These are phyloP conservation scores for Lepidopterella palustris DNA, from an alignment of 495 filamentous ascomycete genomes.

Conservation along the genomic window DNA sequence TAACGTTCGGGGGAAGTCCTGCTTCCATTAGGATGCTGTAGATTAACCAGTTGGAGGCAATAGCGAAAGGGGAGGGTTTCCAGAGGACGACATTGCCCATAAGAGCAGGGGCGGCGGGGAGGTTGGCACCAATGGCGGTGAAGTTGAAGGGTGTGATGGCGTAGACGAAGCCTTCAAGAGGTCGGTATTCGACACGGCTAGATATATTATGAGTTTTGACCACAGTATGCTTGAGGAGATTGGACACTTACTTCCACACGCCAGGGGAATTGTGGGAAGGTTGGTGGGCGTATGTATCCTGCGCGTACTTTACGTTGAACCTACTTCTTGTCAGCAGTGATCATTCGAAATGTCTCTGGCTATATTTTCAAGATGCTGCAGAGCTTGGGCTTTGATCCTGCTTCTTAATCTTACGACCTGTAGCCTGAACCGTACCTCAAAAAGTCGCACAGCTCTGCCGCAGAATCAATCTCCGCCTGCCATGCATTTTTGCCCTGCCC, in stretches of 20 bases:
- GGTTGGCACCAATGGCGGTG: slow-evolving; percentile 40
- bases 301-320: slow-evolving; percentile 45
- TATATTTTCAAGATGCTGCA: too few relatives aligned
- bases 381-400: too few relatives aligned
- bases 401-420: not conserved
- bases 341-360: too few relatives aligned
- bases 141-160: slow-evolving; percentile 43
- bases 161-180: slow-evolving; percentile 42
- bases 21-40: slow-evolving; percentile 39
- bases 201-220: slow-evolving; percentile 7
- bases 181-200: slow-evolving; percentile 39
- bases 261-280: slow-evolving; percentile 37
- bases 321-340: slow-evolving; percentile 25
- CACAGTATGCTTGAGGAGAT: not conserved
- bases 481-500: slow-evolving; percentile 95
- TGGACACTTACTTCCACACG: slow-evolving; percentile 36
- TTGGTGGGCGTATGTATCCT: slow-evolving; percentile 38
- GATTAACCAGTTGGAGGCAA: slow-evolving; percentile 39
- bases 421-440: slow-evolving; percentile 42
- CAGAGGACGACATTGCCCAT: slow-evolving; percentile 43
- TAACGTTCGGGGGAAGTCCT: slow-evolving; percentile 40
- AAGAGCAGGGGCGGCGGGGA: slow-evolving; percentile 37
- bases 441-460: slow-evolving; percentile 88
- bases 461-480: slow-evolving; percentile 94
- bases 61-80: slow-evolving; percentile 38